Evolutionary conservation across 148 eudicot genomes (phyloP), one percentile per base, ranked within the genome.

Genomic region (Arbutus unedo): DNA sequence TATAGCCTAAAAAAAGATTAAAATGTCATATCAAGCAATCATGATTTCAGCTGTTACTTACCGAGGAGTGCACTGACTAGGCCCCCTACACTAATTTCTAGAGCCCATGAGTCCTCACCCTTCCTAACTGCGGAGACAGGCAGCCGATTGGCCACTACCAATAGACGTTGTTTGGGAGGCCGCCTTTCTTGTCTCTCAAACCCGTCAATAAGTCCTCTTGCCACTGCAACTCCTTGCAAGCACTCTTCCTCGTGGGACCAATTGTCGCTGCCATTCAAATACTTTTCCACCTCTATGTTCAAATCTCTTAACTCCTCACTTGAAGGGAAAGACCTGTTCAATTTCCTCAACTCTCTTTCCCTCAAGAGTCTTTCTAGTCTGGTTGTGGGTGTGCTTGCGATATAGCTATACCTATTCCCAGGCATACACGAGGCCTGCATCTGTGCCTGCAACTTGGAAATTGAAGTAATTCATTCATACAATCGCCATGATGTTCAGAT

Each of bases 71-170:
- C 98, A 80, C 89, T 93, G 70, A 95, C 98, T 48, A 95, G 89
- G 82, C 98, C 98, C 8, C 98, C 98, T 31, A 91, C 94, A 87
- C 98, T 95, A 66, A 93, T 90, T 82, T 95, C 98, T 85, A 95
- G 81, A 16, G 97, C 90, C 98, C 98, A 95, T 16, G 92, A 83
- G 38, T 95, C 97, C 86, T 95, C 95, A 19, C 97, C 93, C 87
- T 90, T 88, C 89, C 98, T 89, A 77, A 93, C 91, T 77, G 98
- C 98, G 70, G 98, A 93, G 59, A 95, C 98, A 2, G 98, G 98
- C 75, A 95, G 87, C 79, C 98, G 89, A 85, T 95, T 95, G 70
- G 98, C 98, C 76, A 95, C 98, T 78, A 95, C 98, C 86, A 95
- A 79, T 41, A 95, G 81, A 73, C 98, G 87, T 71, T 95, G 98